These are phyloP conservation scores for Umbelopsis sp. DNA, from an alignment of 192 early-diverging fungal genomes.

Conservation along the genomic window DNA sequence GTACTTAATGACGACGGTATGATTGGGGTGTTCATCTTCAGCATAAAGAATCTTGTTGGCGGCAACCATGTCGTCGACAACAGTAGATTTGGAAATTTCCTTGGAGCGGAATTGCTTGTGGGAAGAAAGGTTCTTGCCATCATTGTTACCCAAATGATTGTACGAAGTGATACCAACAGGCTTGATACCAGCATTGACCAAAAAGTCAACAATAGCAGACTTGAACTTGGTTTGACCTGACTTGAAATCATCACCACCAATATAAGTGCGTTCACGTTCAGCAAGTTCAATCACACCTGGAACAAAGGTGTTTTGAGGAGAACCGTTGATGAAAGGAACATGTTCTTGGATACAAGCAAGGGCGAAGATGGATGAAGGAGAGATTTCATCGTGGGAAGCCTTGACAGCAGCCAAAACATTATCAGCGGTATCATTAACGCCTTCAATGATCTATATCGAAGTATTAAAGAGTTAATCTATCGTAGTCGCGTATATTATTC, in stretches of 20 bases:
- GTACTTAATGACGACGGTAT: constrained; percentile 97
- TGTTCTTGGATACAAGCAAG: constrained; percentile 95
- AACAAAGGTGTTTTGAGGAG: constrained; percentile 99
- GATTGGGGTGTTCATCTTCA: constrained; percentile 68
- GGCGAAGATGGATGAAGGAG: constrained; percentile 97
- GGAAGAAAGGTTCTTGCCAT: constrained; percentile 97
- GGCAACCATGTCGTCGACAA: constrained; percentile 99
- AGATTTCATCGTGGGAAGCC: constrained; percentile 84
- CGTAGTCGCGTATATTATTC: too few species aligned
- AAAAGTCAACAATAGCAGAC: constrained; percentile 97
- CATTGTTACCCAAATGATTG: constrained; percentile 99
- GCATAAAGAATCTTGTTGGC: constrained; percentile 92
- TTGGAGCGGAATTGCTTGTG: constrained; percentile 98
- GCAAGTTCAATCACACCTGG: constrained; percentile 92
- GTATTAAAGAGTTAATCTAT: too few species aligned
- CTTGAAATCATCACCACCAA: constrained; percentile 99
- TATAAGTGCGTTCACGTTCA: constrained; percentile 84
- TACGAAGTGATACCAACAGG: constrained; percentile 94
- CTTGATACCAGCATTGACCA: constrained; percentile 99
- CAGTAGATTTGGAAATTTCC: constrained; percentile 99
- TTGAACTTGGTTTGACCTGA: constrained; percentile 99
- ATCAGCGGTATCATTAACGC: constrained; percentile 96
- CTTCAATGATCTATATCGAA: constrained; percentile 47
- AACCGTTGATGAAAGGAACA: constrained; percentile 97
- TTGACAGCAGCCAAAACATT: constrained; percentile 85